Percentiles rank a stretch among this genome's conserved stretches.
Conservation (phyloP, 108 stramenopile genomes). For the Pseudonitzschia delicatissima region DNA sequence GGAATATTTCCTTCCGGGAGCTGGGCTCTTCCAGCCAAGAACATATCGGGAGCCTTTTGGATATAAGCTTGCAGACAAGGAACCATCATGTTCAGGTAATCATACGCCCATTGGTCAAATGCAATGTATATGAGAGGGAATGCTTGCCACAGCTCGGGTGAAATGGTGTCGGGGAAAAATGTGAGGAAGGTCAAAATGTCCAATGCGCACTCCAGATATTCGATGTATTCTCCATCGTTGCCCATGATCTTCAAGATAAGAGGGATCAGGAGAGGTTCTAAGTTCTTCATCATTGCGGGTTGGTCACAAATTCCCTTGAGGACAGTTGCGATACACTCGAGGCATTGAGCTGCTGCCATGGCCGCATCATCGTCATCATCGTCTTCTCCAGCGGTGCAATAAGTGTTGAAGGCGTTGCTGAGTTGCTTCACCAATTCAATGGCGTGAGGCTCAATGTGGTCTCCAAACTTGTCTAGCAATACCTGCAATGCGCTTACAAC, state of each 20-base stretch:
- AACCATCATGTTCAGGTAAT: constrained; percentile 93
- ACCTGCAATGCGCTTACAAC: constrained; percentile 92
- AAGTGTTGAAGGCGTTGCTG: constrained; percentile 82
- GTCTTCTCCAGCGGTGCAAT: constrained; percentile 88
- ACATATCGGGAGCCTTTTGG: constrained; percentile 73
- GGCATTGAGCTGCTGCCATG: constrained; percentile 94
- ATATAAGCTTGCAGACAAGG: constrained; percentile 94
- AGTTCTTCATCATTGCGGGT: constrained; percentile 66
- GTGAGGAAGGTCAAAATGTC: constrained; percentile 94
- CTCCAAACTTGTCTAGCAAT: constrained; percentile 91
- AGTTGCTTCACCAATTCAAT: constrained; percentile 87
- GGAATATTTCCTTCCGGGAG: constrained; percentile 55
- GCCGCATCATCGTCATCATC: constrained; percentile 97
- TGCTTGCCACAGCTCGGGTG: constrained; percentile 87
- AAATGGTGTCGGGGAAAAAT: constrained; percentile 84
- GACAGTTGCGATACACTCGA: constrained; percentile 94
- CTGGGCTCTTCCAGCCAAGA: constrained; percentile 55
- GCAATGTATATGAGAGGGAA: constrained; percentile 91
- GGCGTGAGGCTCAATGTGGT: constrained; percentile 94
- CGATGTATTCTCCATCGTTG: constrained; percentile 90
- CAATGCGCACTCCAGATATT: constrained; percentile 92
- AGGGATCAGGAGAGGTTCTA: constrained; percentile 91
- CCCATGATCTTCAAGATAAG: constrained; percentile 83
- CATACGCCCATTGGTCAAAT: constrained; percentile 94
- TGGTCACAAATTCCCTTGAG: constrained; percentile 83